Base-by-base conservation (phyloP, 306 rosid genomes). In the Acacia confusa region DNA sequence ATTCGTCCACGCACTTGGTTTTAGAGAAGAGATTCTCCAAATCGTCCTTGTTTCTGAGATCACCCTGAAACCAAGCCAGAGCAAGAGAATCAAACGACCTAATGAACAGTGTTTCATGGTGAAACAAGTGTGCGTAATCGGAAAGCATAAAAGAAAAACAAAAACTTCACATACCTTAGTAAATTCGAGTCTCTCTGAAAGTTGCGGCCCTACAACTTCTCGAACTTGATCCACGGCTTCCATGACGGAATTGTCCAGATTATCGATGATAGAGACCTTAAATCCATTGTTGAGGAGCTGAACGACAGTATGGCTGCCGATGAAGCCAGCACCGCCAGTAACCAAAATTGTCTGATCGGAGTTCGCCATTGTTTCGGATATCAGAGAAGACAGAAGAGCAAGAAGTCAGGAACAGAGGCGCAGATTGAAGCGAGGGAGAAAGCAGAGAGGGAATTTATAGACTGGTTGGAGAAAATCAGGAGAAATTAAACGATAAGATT, bases 301-400 rank as follows among this genome's bases (percentile, higher is more conserved):
- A 80, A 93, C 90, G 24, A 84, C 97, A 12, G 99, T 95, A 89
- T 95, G 99, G 71, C 87, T 89, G 52, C 96, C 98, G 15, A 95
- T 92, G 86, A 93, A 95, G 0, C 99, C 96, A 6, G 99, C 93
- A 4, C 98, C 97, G 0, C 97, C 98, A 22, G 98, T 95, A 0
- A 93, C 94, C 41, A 93, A 88, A 60, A 95, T 87, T 68, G 78
- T 88, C 82, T 86, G 91, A 68, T 76, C 75, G 8, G 80, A 60
- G 0, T 75, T 80, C 14, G 81, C 91, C 89, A 88, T 91, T 79
- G 14, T 53, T 57, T 55, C 1, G 12, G 28, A n/a, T 22, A 57
- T 57, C 28, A n/a, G 25, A 57, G 64, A 57, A 9, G 64, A 57
- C 27, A 38, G 76, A 73, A 70, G 11, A 28, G 20, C 4, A 72